Evolutionary conservation across 2,329 filamentous ascomycete genomes (phyloP), one percentile per base, ranked within the genome.

Genomic region (Hyphodiscus sp.): DNA sequence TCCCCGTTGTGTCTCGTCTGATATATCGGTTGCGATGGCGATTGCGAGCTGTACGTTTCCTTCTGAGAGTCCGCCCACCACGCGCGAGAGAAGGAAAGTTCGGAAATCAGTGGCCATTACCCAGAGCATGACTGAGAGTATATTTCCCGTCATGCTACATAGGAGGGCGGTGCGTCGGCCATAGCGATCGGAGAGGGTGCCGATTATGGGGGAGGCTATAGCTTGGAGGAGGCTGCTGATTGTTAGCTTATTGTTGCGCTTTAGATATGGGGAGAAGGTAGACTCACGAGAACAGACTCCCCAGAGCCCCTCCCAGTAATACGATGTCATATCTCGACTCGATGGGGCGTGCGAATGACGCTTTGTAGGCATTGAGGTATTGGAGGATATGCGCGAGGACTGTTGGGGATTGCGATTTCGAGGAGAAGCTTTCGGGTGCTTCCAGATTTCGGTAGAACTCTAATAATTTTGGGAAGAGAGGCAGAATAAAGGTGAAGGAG

Each of bases 311-410:
- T 51, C 94, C 94, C 6, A 99, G 82, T 44, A 99, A 80, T 23
- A 99, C 91, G 62, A 97, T 96, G 69, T 99, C 94, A 76, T 99
- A 96, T 74, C 90, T 85, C 53, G 91, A 91, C 67, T 96, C 92
- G 70, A 99, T 97, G 45, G 92, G 91, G 52, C 86, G 85, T 44
- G 89, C 85, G 68, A 99, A 99, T 53, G 89, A 82, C 61, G 91
- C 86, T 73, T 99, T 99, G 81, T 99, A 99, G 45, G 88, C 79
- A 68, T 99, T 96, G 50, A 99, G 80, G 62, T 87, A 91, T 63
- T 79, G 76, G 58, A 99, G 80, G 53, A 97, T 83, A 57, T 81
- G 81, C 58, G 90, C 85, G 20, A 99, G 83, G 30, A 95, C 73
- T 1, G 89, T 91, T 54, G 74, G 71, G n/a, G 70, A 68, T 49